Base-by-base conservation (phyloP, 805 yeast species). In the Ogataea nonfermentans region DNA sequence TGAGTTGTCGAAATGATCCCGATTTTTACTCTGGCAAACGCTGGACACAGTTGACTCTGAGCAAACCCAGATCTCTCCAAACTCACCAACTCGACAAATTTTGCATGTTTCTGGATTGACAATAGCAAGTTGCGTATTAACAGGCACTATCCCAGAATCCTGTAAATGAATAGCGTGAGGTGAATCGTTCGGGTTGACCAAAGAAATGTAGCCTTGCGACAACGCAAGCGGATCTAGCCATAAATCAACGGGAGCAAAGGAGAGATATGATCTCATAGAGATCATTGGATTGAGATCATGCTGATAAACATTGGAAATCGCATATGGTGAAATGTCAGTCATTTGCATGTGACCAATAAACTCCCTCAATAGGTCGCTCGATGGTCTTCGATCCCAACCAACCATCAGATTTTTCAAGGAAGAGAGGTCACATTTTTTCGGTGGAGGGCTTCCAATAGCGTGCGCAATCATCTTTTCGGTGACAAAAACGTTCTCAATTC, bases 11-110 rank as follows among this genome's bases (percentile, higher is more conserved):
- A 81, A 76, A 8, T n/a, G n/a, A n/a, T 71, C 35, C 2, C 52
- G 53, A 7, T 15, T 15, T 9, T 23, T 16, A 39, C 41, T 36
- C 74, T 69, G 27, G 78, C 75, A 57, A 11, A 30, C 29, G 11
- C 78, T 76, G 9, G 70, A 60, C 20, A 79, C 82, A 51, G 84
- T 89, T 1, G 91, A 95, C 48, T 88, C 95, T 1, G 95, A 84
- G 47, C 85, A 78, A 2, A 91, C 95, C 98, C 98, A 93, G 27
- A 93, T 88, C 63, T 93, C 99, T 24, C 99, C 99, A 60, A 78
- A 80, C 61, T 93, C 99, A 6, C 98, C 97, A 36, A 81, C 81
- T 42, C 75, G 78, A 57, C 99, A 91, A 9, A 89, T 67, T 38
- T 70, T 67, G 31, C 74, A 62, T 0, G 97, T 91, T 57, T 93